A percentile compares a stretch with the other conserved stretches of the same genome.
Evolutionary conservation across 371 early-diverging fungal genomes (phyloP).

Genomic region (Mucor racemosus): DNA sequence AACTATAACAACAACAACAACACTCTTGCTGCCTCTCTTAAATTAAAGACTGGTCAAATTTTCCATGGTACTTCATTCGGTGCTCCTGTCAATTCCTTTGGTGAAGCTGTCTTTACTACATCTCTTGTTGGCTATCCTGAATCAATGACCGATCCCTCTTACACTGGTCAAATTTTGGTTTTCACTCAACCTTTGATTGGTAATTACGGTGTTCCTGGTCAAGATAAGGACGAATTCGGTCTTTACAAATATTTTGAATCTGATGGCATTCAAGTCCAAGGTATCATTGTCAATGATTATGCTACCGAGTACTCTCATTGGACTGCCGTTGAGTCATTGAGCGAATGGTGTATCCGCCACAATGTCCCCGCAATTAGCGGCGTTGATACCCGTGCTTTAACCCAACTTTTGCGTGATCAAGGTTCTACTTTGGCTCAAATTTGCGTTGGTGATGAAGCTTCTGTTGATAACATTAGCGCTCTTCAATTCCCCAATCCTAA

Average conservation of each 20-base stretch:
- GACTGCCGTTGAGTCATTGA: conserved; percentile 85
- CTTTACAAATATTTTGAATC: conserved; percentile 93
- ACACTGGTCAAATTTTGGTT: conserved; percentile 95
- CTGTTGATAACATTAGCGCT: conserved; percentile 39
- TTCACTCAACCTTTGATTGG: conserved; percentile 95
- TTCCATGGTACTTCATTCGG: conserved; percentile 83
- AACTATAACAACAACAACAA: conserved; percentile 41
- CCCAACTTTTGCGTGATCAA: conserved; percentile 90
- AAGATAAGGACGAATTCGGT: conserved; percentile 74
- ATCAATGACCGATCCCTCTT: conserved; percentile 95
- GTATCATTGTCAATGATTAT: conserved; percentile 89
- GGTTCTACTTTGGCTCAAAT: conserved; percentile 90
- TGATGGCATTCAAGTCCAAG: conserved; percentile 88
- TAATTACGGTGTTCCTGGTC: conserved; percentile 96
- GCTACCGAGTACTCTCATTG: conserved; percentile 90
- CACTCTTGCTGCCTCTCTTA: conserved; percentile 67
- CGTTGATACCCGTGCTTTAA: conserved; percentile 93
- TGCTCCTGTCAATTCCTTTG: conserved; percentile 59
- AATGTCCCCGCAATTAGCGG: conserved; percentile 91
- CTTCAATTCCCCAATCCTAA: conserved; percentile 77
- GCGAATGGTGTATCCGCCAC: conserved; percentile 87
- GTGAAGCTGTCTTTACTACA: conserved; percentile 91
- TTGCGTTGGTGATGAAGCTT: conserved; percentile 56
- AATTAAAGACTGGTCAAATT: conserved; percentile 75
- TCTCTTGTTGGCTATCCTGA: conserved; percentile 95